phyloP scores from a whole-genome alignment of 116 monocot genomes.

The Iris pallida region DNA sequence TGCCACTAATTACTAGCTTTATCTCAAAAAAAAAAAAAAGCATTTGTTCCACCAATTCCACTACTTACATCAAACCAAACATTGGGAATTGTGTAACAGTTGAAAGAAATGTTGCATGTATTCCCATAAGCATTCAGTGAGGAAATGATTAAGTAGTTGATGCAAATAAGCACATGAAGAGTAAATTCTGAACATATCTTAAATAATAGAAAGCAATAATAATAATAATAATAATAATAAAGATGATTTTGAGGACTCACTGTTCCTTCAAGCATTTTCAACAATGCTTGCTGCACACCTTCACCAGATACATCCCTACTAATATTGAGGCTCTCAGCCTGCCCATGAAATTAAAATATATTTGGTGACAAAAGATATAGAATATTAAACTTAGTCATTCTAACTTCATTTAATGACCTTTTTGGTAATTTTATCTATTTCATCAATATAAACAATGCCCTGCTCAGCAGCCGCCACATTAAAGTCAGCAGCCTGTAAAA shows the following conservation, averaged over 20 bases:
- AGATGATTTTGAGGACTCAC: slow-evolving; percentile 15
- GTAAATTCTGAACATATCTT: not conserved
- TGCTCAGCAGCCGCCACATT: slow-evolving; percentile 25
- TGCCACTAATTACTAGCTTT: too few relatives aligned
- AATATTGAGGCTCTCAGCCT: slow-evolving; percentile 43
- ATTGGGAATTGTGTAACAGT: too few relatives aligned
- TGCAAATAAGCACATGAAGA: not conserved
- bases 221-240: slow-evolving; percentile 15
- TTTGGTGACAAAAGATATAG: not conserved
- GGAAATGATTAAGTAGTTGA: not conserved
- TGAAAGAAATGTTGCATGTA: too few relatives aligned
- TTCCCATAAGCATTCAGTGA: too few relatives aligned
- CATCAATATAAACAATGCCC: slow-evolving; percentile 31
- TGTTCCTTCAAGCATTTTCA: slow-evolving; percentile 52
- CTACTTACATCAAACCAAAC: too few relatives aligned
- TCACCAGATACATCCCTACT: slow-evolving; percentile 49
- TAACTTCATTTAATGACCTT: slow-evolving; percentile 13
- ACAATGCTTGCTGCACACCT: slow-evolving; percentile 42
- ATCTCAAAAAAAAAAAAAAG: too few relatives aligned
- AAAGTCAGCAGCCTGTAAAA: slow-evolving; percentile 26
- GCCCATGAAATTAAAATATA: not conserved
- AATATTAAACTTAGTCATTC: slow-evolving; percentile 2
- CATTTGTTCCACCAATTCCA: too few relatives aligned
- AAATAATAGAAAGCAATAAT: too few relatives aligned
- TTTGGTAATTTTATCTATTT: slow-evolving; percentile 33